phyloP scores from a whole-genome alignment of 1,139 yeast genomes.

The Wickerhamomyces sp. region DNA sequence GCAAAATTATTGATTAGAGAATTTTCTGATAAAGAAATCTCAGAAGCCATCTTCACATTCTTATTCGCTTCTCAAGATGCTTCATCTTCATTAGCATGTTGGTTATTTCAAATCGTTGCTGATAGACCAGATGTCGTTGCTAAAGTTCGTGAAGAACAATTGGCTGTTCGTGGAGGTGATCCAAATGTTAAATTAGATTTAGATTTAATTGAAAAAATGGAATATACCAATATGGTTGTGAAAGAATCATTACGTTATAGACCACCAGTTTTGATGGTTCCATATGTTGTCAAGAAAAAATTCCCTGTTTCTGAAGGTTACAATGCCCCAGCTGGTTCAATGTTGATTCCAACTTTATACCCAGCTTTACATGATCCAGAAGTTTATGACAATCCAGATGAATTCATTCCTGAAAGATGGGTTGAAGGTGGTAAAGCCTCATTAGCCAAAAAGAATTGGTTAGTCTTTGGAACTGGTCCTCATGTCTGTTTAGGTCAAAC shows the following conservation, averaged over 20 bases:
- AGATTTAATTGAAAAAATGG: slow-evolving; percentile 79
- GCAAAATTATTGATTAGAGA: slow-evolving; percentile 66
- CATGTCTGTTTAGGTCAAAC: slow-evolving; percentile 94
- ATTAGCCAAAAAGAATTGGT: slow-evolving; percentile 79
- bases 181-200: slow-evolving; percentile 55
- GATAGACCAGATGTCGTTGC: slow-evolving; percentile 88
- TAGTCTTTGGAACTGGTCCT: slow-evolving; percentile 95
- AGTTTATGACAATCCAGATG: slow-evolving; percentile 90
- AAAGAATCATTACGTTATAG: slow-evolving; percentile 89
- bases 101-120: slow-evolving; percentile 94
- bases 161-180: slow-evolving; percentile 75
- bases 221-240: slow-evolving; percentile 83
- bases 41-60: slow-evolving; percentile 94
- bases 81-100: slow-evolving; percentile 94
- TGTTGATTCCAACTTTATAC: slow-evolving; percentile 92
- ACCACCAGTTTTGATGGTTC: slow-evolving; percentile 98
- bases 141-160: slow-evolving; percentile 88
- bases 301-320: slow-evolving; percentile 81
- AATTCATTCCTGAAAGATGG: slow-evolving; percentile 96
- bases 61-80: slow-evolving; percentile 98
- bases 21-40: slow-evolving; percentile 84
- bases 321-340: slow-evolving; percentile 93
- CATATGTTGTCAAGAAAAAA: slow-evolving; percentile 81
- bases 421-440: slow-evolving; percentile 56
- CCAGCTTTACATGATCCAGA: slow-evolving; percentile 97